Evolutionary conservation across 2,329 filamentous ascomycete genomes (phyloP), one percentile per base, ranked within the genome.

Genomic region (Onygenales sp.): DNA sequence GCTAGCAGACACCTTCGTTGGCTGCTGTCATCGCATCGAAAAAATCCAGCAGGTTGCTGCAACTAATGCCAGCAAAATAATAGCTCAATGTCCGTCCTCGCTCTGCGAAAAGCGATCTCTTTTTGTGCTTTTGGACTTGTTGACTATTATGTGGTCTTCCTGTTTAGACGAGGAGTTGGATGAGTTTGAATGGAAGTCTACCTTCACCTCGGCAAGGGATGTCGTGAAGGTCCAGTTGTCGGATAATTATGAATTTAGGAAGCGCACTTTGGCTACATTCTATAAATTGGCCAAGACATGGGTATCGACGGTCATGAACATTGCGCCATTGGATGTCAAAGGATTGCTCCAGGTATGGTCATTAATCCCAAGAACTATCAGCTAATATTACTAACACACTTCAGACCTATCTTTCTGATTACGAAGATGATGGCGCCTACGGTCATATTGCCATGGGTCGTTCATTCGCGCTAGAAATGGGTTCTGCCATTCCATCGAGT

Each of bases 91-190:
- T 5, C 93, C 93, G 1, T 96, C 93, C 3, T 86, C 88, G 2
- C 77, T 99, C 13, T 97, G 92, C 64, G 87, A 96, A 63, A 87
- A 87, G 60, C 84, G 86, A 6, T 95, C 94, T 1, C 76, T 99
- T 0, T 98, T 97, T 70, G 90, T 92, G 2, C 77, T 99, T 13
- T 77, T 98, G 8, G 94, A 98, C 67, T 79, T 98, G 3, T 75
- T 98, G 14, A 92, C 89, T 3, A 80, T 98, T 32, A 90, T 98
- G 85, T 98, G 92, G 92, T 83, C 83, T 47, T 92, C 90, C 64
- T 98, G 93, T 65, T 76, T 98, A 13, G 92, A 98, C 67, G 87
- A 87, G 10, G 93, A 99, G 67, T 91, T 91, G 0, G 92, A 98
- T 61, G 84, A 94, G 63, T 98, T 97, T 63, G 84, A 89, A 51